A percentile compares a stretch with the other conserved stretches of the same genome.
These are phyloP conservation scores for Trichoderma parareesei DNA, from an alignment of 495 filamentous ascomycete genomes.

Conservation along the genomic window DNA sequence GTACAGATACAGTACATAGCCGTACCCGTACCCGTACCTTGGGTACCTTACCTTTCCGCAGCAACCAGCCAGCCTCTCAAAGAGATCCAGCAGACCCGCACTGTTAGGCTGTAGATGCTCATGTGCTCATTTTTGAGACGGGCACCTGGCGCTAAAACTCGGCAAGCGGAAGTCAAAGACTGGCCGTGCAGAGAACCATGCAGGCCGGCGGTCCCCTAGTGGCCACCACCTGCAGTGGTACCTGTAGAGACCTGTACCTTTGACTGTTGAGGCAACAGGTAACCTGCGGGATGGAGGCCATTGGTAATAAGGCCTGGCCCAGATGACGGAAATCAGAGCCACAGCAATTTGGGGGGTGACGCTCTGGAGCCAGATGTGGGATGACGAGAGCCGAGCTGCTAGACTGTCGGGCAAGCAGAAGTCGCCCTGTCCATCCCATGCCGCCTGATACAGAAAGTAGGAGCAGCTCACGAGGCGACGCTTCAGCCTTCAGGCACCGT, in stretches of 20 bases:
- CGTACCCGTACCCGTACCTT: too few species aligned
- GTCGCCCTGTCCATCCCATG: background rate
- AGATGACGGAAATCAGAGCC: background rate
- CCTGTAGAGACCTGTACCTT: background rate
- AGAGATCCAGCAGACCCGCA: conserved; percentile 7
- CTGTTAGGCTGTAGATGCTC: conserved; percentile 10
- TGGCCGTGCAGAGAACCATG: conserved; percentile 7
- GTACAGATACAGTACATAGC: too few species aligned
- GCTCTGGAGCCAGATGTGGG: background rate
- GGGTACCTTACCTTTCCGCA: too few species aligned
- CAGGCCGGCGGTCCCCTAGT: background rate
- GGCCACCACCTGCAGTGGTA: background rate
- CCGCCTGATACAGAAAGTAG: background rate
- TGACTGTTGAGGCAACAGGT: too few species aligned
- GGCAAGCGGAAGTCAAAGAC: conserved; percentile 13
- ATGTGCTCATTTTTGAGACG: conserved; percentile 13
- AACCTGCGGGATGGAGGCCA: background rate
- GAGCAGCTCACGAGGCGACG: background rate
- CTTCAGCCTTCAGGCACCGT: background rate
- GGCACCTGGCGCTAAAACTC: conserved; percentile 14
- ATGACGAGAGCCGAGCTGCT: conserved; percentile 3
- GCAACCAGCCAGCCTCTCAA: background rate
- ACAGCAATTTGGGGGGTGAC: background rate
- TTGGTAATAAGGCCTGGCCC: background rate
- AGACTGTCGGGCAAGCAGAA: background rate